Evolutionary conservation across 164 flowering plant genomes (phyloP), one percentile per base, ranked within the genome.

Genomic region (Aristolochia fimbriata): DNA sequence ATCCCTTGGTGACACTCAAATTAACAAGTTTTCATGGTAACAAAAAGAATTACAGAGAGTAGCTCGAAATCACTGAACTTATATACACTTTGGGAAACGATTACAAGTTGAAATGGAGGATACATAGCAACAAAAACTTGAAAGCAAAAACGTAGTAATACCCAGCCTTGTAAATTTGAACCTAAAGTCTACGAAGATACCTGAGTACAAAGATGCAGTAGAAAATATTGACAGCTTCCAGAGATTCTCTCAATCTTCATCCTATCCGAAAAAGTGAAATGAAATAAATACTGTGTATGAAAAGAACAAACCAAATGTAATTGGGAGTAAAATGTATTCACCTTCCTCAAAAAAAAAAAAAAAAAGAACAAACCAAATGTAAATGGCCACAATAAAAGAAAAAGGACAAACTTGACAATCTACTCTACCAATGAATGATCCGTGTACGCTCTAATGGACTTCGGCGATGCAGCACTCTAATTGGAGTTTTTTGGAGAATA

Each of bases 381-480:
- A 62, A 15, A 22, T 22, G 4, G 14, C 5, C 27, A 52, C 9
- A 9, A 15, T n/a, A 8, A 52, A 27, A 25, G 21, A 51, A 25
- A 13, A 23, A 0, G 14, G 15, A 52, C 56, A 9, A 52, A 37
- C 19, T 30, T 51, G 47, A 62, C 48, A 53, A 62, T 19, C 20
- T 17, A 23, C 37, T 41, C 82, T 66, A 90, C 99, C 97, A 91
- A 66, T 94, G 95, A 47, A 94, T 87, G 57, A 73, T 78, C 71
- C 82, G 89, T 71, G 81, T 88, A 60, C 96, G 87, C 30, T 80
- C 99, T 59, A 94, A 71, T 60, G 99, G 97, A 70, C 99, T 94
- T 72, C 97, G 83, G 33, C 99, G 94, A 63, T 94, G 99, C 59
- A 94, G 91, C 68, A 91, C 97, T 70, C 99, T 81, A 49, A 94